These are phyloP conservation scores for Pleodorina starrii DNA, from an alignment of 139 green algal species.

Conservation along the genomic window DNA sequence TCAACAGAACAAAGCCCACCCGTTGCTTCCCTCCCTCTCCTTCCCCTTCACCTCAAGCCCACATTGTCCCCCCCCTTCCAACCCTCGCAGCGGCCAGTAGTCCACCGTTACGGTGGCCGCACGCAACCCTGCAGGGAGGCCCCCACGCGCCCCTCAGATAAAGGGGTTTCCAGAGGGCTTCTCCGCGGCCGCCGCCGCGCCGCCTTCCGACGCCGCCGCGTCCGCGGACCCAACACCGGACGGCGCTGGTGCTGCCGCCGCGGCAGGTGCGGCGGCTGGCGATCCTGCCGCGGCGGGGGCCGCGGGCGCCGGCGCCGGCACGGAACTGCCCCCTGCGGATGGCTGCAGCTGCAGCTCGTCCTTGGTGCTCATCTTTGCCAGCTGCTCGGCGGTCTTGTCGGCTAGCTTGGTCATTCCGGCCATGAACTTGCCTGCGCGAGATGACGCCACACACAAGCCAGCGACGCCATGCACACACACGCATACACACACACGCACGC, in stretches of 20 bases:
- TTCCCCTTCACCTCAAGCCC: too few relatives aligned
- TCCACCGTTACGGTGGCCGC: too few relatives aligned
- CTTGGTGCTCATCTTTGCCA: conserved; percentile 50
- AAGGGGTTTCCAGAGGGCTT: conserved; percentile 26
- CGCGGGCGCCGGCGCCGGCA: not conserved
- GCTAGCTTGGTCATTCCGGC: conserved; percentile 55
- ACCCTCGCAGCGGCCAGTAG: too few relatives aligned
- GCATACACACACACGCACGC: too few relatives aligned
- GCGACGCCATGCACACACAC: too few relatives aligned
- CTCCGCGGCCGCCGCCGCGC: not conserved
- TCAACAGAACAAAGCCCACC: too few relatives aligned
- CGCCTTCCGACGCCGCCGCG: not conserved
- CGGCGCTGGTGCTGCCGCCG: not conserved
- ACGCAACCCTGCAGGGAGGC: too few relatives aligned
- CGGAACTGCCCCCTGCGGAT: not conserved
- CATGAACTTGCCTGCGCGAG: conserved; percentile 62
- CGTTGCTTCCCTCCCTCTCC: too few relatives aligned
- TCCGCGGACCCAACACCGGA: not conserved
- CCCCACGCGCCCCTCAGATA: not conserved
- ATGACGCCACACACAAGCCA: too few relatives aligned
- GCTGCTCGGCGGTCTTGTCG: conserved; percentile 58
- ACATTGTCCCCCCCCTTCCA: too few relatives aligned
- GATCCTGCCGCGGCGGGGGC: not conserved
- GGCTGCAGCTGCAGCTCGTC: not conserved
- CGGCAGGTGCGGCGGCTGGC: not conserved